These are phyloP conservation scores for Thalia dealbata DNA, from an alignment of 176 grass and related monocot species.

Conservation along the genomic window DNA sequence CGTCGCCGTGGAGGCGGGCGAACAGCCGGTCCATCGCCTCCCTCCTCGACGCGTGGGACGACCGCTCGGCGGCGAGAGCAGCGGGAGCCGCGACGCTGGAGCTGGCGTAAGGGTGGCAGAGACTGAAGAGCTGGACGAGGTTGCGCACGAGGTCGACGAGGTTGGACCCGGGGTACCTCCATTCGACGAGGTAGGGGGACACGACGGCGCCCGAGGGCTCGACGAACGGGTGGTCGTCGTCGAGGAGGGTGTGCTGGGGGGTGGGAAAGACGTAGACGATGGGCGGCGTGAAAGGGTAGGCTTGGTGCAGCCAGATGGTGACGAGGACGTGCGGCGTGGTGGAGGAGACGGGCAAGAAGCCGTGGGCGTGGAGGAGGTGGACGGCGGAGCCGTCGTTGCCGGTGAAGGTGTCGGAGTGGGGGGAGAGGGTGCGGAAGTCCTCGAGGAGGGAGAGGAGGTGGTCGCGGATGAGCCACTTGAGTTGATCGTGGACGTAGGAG, in stretches of 20 bases:
- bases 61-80: neutral
- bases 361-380: constrained; percentile 30
- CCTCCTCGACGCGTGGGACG: neutral
- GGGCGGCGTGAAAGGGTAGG: constrained; percentile 17
- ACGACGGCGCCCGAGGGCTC: constrained; percentile 17
- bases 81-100: neutral
- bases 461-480: constrained; percentile 24
- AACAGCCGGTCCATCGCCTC: neutral
- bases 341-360: constrained; percentile 16
- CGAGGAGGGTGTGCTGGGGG: neutral
- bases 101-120: neutral
- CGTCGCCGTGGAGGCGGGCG: neutral
- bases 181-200: constrained; percentile 15
- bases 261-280: constrained; percentile 19
- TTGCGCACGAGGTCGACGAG: constrained; percentile 6
- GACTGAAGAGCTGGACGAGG: neutral
- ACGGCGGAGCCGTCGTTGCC: constrained; percentile 15
- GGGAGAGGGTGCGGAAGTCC: constrained; percentile 31
- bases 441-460: constrained; percentile 28
- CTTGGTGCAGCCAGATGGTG: constrained; percentile 23
- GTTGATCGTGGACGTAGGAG: constrained; percentile 23
- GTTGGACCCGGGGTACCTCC: constrained; percentile 24
- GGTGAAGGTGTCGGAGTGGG: constrained; percentile 30
- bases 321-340: constrained; percentile 13
- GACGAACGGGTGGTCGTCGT: constrained; percentile 30